Conservation (phyloP, 2,329 filamentous ascomycete genomes). For the Pleoardoris graminearum region DNA sequence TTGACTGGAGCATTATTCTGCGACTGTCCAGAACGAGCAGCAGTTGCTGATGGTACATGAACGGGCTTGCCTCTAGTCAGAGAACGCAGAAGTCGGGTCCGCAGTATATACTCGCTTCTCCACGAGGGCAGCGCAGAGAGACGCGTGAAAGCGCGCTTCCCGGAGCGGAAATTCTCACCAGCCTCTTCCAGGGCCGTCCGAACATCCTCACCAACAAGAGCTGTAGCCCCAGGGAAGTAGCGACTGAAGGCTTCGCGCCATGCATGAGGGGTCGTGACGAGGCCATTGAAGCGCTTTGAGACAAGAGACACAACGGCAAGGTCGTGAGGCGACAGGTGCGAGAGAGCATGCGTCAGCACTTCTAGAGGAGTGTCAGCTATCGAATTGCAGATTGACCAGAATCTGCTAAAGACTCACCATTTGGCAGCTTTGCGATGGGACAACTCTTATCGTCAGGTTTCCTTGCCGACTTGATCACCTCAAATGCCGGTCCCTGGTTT, state of each 20-base stretch:
- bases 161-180: conserved; percentile 61
- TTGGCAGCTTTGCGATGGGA: conserved; percentile 69
- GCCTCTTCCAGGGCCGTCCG: conserved; percentile 50
- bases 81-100: conserved; percentile 81
- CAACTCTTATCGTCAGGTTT: conserved; percentile 51
- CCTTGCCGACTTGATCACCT: conserved; percentile 54
- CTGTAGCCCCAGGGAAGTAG: conserved; percentile 79
- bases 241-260: conserved; percentile 93
- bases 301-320: conserved; percentile 82
- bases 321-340: conserved; percentile 84
- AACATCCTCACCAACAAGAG: conserved; percentile 48
- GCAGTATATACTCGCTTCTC: conserved; percentile 91
- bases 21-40: conserved; percentile 57
- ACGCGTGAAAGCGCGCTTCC: conserved; percentile 78
- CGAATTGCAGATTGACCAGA: conserved; percentile 9
- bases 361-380: conserved; percentile 59
- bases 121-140: conserved; percentile 86
- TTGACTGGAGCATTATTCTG: conserved; percentile 74
- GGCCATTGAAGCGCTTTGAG: conserved; percentile 80
- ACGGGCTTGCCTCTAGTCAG: conserved; percentile 78
- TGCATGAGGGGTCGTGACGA: conserved; percentile 89
- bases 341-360: conserved; percentile 87
- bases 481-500: conserved; percentile 53
- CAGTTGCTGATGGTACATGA: conserved; percentile 57
- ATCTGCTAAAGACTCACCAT: conserved; percentile 63